Evolutionary conservation across 176 grass and related monocot genomes (phyloP), one percentile per base, ranked within the genome.

Genomic region (Rhynchospora pubera): DNA sequence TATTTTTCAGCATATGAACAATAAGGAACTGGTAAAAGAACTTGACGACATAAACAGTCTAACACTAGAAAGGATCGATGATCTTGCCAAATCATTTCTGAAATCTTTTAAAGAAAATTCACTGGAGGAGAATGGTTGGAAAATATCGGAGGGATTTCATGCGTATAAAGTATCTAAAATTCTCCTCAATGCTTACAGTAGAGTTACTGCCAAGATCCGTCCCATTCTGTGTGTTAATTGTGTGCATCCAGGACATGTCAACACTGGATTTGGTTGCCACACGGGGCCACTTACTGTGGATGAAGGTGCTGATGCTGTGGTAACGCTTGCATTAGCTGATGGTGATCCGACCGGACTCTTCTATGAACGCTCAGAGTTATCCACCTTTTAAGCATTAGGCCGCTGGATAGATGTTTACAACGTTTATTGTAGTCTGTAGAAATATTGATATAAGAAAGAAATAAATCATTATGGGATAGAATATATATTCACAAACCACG

Each of bases 111-210:
- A 84, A 78, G 81, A 86, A 0, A 86, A 84, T 47, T 60, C 21
- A 22, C 85, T 94, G 0, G 90, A 94, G 52, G 93, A 79, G 6
- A 81, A 73, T 0, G 93, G 76, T 14, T 94, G 93, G 93, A 85
- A 89, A 7, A 71, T 32, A 75, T 86, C 85, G 87, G 4, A 39
- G 34, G 34, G 34, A 39, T 80, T 92, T 7, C 92, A 89, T 0
- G 78, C 78, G 4, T 87, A 87, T 47, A 87, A 78, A 28, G 85
- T 87, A 5, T 82, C 85, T 13, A 87, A 87, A 70, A 81, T 70
- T 9, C 63, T 56, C 50, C 52, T 87, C 77, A 87, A 87, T 63
- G 85, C 68, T 53, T 87, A 87, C 55, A 82, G 77, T 9, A 61
- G 57, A 61, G n/a, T 61, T 15, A 13, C n/a, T 61, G 57, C 57